A percentile compares a stretch with the other conserved stretches of the same genome.
Conservation (phyloP, 225 moss, liverwort and hornwort genomes). For the Physcomitrium patens region DNA sequence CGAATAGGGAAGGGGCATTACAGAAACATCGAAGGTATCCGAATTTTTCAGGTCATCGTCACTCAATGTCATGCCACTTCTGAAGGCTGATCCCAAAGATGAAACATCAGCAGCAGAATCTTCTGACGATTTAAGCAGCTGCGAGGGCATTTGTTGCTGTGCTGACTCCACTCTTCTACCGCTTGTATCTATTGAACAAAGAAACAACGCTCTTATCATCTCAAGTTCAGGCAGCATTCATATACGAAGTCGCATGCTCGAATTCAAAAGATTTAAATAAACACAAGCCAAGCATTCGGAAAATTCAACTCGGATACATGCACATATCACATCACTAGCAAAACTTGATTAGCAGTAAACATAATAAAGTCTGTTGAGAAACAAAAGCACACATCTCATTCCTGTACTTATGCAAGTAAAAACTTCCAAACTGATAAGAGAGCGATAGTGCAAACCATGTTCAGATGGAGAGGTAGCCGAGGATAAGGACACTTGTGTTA, state of each 20-base stretch:
- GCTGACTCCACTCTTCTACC: conserved; percentile 57
- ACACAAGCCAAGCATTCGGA: conserved; percentile 17
- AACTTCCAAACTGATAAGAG: conserved; percentile 10
- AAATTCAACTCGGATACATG: conserved; percentile 18
- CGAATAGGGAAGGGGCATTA: conserved; percentile 47
- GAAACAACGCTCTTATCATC: conserved; percentile 24
- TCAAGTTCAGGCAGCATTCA: conserved; percentile 24
- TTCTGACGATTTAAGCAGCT: conserved; percentile 58
- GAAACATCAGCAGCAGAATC: conserved; percentile 61
- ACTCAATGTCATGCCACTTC: conserved; percentile 75
- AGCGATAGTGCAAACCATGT: conserved; percentile 50
- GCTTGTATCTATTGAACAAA: conserved; percentile 46
- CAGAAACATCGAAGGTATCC: conserved; percentile 93
- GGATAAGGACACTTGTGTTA: conserved; percentile 59
- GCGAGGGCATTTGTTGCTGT: conserved; percentile 50
- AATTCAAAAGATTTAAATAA: conserved; percentile 5
- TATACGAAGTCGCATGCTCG: conserved; percentile 16
- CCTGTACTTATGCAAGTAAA: conserved; percentile 2
- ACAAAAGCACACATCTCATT: background rate
- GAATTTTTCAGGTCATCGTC: conserved; percentile 97
- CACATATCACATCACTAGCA: conserved; percentile 16
- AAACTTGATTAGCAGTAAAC: background rate
- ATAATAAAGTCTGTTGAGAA: background rate
- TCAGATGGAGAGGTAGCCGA: conserved; percentile 70
- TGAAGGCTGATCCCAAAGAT: conserved; percentile 63